These are phyloP conservation scores for Metarhizium humberi DNA, from an alignment of 2,329 filamentous ascomycete species.

Conservation along the genomic window DNA sequence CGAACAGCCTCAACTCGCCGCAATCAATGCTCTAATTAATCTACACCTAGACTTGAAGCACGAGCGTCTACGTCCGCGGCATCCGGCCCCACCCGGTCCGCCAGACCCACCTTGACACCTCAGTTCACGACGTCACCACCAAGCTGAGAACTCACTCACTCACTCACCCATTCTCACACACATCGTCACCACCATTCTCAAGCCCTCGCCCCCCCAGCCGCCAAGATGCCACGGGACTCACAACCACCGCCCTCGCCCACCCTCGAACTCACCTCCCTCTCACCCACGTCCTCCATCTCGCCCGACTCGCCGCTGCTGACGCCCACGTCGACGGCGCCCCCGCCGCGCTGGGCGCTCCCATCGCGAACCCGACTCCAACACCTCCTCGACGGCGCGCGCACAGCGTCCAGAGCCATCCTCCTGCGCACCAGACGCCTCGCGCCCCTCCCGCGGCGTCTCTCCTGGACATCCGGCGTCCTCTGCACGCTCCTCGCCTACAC, in stretches of 20 bases:
- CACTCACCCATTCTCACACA: neutral
- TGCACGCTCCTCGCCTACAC: slow-evolving; percentile 19
- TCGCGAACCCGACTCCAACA: neutral
- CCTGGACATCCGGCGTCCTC: neutral
- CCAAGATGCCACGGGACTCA: neutral
- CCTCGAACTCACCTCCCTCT: slow-evolving; percentile 5
- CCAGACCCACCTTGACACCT: too few species aligned
- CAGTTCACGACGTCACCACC: neutral
- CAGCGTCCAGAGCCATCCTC: neutral
- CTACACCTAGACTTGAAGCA: too few species aligned
- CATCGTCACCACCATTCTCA: too few species aligned
- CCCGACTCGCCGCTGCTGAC: slow-evolving; percentile 6
- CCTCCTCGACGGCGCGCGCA: neutral
- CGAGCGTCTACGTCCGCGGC: too few species aligned
- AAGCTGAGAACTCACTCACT: neutral
- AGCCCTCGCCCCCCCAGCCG: neutral
- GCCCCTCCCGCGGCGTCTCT: neutral
- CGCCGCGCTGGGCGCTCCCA: neutral
- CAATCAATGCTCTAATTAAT: too few species aligned
- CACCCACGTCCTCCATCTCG: neutral
- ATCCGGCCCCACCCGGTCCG: too few species aligned
- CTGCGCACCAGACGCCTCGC: neutral
- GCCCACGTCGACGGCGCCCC: neutral
- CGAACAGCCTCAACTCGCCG: too few species aligned
- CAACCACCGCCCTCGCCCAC: neutral